These are phyloP conservation scores for Datura wrightii DNA, from an alignment of 257 asterid species.

Conservation along the genomic window DNA sequence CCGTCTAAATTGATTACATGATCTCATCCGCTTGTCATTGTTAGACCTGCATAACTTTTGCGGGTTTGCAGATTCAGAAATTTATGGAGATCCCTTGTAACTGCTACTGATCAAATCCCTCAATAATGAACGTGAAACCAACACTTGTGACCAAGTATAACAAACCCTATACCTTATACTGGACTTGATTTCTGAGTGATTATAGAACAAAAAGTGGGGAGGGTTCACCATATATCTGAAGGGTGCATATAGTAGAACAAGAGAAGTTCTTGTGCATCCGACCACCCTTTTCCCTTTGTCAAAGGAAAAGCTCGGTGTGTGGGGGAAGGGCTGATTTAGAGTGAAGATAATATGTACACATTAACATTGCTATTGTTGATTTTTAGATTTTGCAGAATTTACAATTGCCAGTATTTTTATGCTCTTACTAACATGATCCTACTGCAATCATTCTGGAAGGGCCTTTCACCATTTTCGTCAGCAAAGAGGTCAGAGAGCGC, in stretches of 20 bases:
- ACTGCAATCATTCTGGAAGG: constrained; percentile 52
- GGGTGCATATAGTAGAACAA: not conserved
- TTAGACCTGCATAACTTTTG: not conserved
- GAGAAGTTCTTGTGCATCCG: not conserved
- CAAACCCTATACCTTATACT: not conserved
- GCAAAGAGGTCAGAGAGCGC: constrained; percentile 46
- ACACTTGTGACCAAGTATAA: not conserved
- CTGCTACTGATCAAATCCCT: not conserved
- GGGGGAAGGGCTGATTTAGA: constrained; percentile 11
- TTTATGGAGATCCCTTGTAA: not conserved
- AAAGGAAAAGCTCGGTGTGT: not conserved
- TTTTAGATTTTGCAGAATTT: not conserved
- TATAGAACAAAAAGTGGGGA: not conserved
- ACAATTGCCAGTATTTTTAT: not conserved
- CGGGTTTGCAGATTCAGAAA: not conserved
- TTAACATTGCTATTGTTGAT: constrained; percentile 10
- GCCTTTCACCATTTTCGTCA: constrained; percentile 81
- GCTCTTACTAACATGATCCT: not conserved
- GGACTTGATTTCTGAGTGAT: constrained; percentile 3
- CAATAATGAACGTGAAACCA: not conserved
- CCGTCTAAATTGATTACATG: not conserved
- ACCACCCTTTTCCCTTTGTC: not conserved
- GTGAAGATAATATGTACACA: not conserved
- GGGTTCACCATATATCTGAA: not conserved
- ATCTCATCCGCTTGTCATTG: not conserved